Base-by-base conservation (phyloP, 2,329 filamentous ascomycete genomes). In the Monilinia laxa region DNA sequence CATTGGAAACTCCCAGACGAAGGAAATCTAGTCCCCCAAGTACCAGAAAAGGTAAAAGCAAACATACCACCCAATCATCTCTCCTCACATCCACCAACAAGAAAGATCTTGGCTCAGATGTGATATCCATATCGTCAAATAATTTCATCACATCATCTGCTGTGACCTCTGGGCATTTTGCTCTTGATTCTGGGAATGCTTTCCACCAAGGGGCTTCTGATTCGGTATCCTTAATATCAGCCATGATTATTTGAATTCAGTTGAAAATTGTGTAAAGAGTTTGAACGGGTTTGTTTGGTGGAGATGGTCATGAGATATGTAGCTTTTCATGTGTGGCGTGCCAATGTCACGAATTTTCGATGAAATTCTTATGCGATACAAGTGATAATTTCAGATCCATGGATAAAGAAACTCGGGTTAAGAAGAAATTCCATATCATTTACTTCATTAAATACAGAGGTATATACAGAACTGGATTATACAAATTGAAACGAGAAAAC, bases 81-180 rank as follows among this genome's bases (percentile, higher is more conserved):
- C 83, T 78, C 23, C 83, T 80, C n/a, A 85, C 80, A 71, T 86
- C 84, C 16, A 86, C 80, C 4, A 85, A 75, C 23, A 84, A 73
- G 57, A 83, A 82, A 10, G 78, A 74, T 35, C 75, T 74, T 0
- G 73, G 71, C 1, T 71, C 72, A 9, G 73, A 71, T 18, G 73
- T 75, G 3, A 75, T 72, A 23, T 76, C 74, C 65, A 75, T 73
- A 9, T 77, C 76, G 64, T 82, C 78, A 12, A 84, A 77, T 10
- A 81, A 71, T 20, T 74, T 70, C 58, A 80, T 75, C 1, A 84
- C 75, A 40, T 81, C 78, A 10, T 78, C 75, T 0, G 78, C 75
- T 18, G 78, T 79, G 35, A 83, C 74, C 35, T 74, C 75, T 6
- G 74, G 70, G n/a, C 77, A 77, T 25, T 73, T 71, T 28, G 82